Conservation (phyloP, 805 yeast genomes). For the Groenewaldozyma tartarivorans region DNA sequence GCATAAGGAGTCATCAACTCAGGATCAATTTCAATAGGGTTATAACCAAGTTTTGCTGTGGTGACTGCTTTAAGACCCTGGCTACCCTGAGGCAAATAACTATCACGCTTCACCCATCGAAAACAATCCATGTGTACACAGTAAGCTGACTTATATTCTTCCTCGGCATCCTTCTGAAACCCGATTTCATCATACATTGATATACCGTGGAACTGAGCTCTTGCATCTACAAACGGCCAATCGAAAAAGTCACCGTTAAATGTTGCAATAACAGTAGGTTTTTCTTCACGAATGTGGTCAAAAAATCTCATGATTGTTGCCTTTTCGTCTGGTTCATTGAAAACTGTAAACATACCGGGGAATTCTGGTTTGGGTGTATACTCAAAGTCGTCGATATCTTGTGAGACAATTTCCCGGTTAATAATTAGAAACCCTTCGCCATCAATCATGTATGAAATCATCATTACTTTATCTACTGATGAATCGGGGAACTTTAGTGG, state of each 20-base stretch:
- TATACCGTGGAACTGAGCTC: slow-evolving; percentile 75
- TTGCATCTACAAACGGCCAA: slow-evolving; percentile 95
- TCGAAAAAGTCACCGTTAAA: slow-evolving; percentile 98
- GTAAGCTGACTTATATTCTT: slow-evolving; percentile 83
- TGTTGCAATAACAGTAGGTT: slow-evolving; percentile 96
- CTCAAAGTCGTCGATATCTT: slow-evolving; percentile 94
- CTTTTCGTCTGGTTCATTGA: slow-evolving; percentile 81
- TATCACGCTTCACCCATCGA: slow-evolving; percentile 97
- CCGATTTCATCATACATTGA: slow-evolving; percentile 92
- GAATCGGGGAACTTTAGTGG: slow-evolving; percentile 95
- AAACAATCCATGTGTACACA: slow-evolving; percentile 97
- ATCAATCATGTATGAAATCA: slow-evolving; percentile 99
- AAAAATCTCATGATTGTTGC: slow-evolving; percentile 67
- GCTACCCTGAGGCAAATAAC: slow-evolving; percentile 95
- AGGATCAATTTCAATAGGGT: slow-evolving; percentile 94
- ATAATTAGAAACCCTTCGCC: slow-evolving; percentile 94
- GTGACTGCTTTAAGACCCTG: slow-evolving; percentile 98
- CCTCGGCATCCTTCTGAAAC: slow-evolving; percentile 78
- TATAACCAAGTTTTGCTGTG: slow-evolving; percentile 87
- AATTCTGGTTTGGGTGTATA: slow-evolving; percentile 96
- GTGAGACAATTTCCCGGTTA: slow-evolving; percentile 85
- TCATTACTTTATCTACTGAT: slow-evolving; percentile 85
- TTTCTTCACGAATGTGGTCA: slow-evolving; percentile 78
- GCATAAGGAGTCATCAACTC: slow-evolving; percentile 98
- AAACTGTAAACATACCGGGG: slow-evolving; percentile 80